Percentiles rank a stretch among this genome's conserved stretches.
phyloP scores from a whole-genome alignment of 768 basidiomycete species.

The Lyophyllum semitale region DNA sequence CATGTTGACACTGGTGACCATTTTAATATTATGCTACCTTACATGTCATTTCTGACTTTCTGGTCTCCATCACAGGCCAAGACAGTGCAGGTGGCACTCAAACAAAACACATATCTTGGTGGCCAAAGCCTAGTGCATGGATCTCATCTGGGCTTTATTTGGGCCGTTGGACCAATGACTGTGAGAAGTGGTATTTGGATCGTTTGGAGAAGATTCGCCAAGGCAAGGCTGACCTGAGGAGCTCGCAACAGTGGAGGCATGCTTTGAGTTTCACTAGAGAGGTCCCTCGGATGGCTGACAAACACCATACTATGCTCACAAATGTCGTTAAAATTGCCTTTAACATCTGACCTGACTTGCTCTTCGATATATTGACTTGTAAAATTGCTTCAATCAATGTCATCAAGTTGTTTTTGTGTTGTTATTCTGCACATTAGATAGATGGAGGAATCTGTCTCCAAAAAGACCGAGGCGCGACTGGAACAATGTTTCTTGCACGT shows the following conservation, averaged over 20 bases:
- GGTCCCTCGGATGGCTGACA: neutral
- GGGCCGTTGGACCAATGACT: constrained; percentile 18
- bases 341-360: no score
- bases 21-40: no score
- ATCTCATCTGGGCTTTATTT: constrained; percentile 8
- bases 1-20: constrained; percentile 19
- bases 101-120: constrained; percentile 14
- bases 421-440: no score
- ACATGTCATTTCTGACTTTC: neutral
- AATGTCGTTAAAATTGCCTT: no score
- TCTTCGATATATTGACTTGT: no score
- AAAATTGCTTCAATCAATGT: no score
- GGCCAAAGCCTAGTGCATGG: constrained; percentile 17
- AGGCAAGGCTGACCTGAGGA: constrained; percentile 3
- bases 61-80: neutral
- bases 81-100: neutral
- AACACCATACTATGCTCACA: no score
- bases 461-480: no score
- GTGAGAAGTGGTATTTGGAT: constrained; percentile 21
- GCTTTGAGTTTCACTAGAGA: neutral
- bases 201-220: neutral
- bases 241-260: neutral
- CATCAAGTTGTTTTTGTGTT: no score
- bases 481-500: no score
- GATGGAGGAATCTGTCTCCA: no score